These are phyloP conservation scores for Paraglomus brasilianum DNA, from an alignment of 192 early-diverging fungal species.

Conservation along the genomic window DNA sequence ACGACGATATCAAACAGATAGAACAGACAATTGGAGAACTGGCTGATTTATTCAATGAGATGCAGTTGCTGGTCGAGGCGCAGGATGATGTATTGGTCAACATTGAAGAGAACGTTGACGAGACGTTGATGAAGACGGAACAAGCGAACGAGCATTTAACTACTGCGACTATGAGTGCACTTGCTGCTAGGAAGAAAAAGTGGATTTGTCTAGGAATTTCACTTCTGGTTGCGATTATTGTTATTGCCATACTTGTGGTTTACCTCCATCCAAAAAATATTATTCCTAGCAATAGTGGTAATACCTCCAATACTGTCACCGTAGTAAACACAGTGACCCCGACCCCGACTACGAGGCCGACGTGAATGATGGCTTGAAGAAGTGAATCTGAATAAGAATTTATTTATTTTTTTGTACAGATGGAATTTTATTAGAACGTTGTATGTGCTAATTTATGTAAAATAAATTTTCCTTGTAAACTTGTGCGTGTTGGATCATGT, in stretches of 20 bases:
- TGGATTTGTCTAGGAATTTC: slow-evolving; percentile 56
- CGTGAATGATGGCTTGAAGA: too few relatives aligned
- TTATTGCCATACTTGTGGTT: slow-evolving; percentile 41
- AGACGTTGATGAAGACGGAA: slow-evolving; percentile 62
- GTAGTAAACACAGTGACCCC: too few relatives aligned
- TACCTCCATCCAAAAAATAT: too few relatives aligned
- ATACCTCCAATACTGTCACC: too few relatives aligned
- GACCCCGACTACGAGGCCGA: too few relatives aligned
- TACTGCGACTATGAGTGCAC: slow-evolving; percentile 48
- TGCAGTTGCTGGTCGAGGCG: slow-evolving; percentile 76
- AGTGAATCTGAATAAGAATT: too few relatives aligned
- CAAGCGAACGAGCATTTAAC: slow-evolving; percentile 57
- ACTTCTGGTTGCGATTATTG: slow-evolving; percentile 41
- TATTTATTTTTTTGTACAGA: too few relatives aligned
- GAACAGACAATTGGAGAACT: slow-evolving; percentile 86
- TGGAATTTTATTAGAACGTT: too few relatives aligned
- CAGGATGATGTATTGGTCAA: slow-evolving; percentile 73
- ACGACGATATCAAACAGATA: slow-evolving; percentile 83
- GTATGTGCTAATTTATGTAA: too few relatives aligned
- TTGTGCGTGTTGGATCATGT: too few relatives aligned
- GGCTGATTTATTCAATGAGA: slow-evolving; percentile 86
- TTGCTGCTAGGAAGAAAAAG: slow-evolving; percentile 52
- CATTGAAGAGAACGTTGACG: slow-evolving; percentile 65
- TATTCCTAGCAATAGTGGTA: too few relatives aligned
- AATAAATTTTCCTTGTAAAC: too few relatives aligned